Evolutionary conservation across 495 filamentous ascomycete genomes (phyloP), one percentile per base, ranked within the genome.

Genomic region (Corynascus novoguineensis): DNA sequence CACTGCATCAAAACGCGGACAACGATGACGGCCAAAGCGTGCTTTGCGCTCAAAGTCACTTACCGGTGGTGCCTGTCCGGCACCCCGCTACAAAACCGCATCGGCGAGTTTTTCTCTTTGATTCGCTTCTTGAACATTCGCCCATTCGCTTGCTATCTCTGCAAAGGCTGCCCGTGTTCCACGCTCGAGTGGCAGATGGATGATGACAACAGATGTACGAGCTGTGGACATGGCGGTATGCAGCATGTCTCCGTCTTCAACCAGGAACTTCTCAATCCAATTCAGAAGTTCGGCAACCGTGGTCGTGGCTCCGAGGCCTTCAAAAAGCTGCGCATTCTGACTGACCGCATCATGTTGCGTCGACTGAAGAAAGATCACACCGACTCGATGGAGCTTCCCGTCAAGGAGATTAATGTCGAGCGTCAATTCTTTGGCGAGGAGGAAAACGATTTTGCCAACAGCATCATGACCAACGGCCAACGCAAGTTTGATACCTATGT

Each of bases 21-120:
- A 11, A 92, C 89, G n/a, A 85, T 89, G 71, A 90, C 90, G 42
- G 90, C 92, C n/a, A 90, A 87, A 65, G 90, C 91, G 21, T 96
- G 92, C 70, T 96, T 95, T 69, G 91, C 92, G 1, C 74, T 97
- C 45, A 83, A 89, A 44, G 87, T 86, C 52, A 82, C 81, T 15
- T 92, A 92, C 67, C 95, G 92, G 59, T 96, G 93, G 88, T 98
- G 93, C 64, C 80, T 97, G 28, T 92, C 87, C 46, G 93, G 93
- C 5, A 98, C 93, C 4, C 93, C 93, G 0, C 82, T 97, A 10
- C 93, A 97, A 64, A 96, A 97, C 67, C 86, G 93, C 31, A 97
- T 97, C 62, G 93, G 92, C 52, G 93, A 98, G 65, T 93, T 97
- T 73, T 97, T 97, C 68, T 96, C 93, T 4, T 78, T 97, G 4